These are phyloP conservation scores for Mikania micrantha DNA, from an alignment of 129 eudicot species.

Conservation along the genomic window DNA sequence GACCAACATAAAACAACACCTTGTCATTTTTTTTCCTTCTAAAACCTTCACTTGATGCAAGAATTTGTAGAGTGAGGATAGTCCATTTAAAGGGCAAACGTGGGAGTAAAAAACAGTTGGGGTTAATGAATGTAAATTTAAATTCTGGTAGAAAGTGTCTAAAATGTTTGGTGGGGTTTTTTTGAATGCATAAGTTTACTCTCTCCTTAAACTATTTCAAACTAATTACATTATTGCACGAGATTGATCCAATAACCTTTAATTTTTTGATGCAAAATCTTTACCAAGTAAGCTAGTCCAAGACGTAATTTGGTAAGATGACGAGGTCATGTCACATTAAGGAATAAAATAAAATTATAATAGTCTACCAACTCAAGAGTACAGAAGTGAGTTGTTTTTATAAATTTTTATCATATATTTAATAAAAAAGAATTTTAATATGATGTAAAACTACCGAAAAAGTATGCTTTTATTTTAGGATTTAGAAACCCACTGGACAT, in stretches of 20 bases:
- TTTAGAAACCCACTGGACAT: no score
- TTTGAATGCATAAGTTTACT: no score
- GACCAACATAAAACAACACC: slow-evolving; percentile 17
- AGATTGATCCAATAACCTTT: no score
- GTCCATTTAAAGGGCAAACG: slow-evolving; percentile 17
- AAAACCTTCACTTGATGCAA: neutral
- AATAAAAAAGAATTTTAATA: neutral
- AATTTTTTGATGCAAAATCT: no score
- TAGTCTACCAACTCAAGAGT: neutral
- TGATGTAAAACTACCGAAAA: no score
- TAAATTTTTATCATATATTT: neutral
- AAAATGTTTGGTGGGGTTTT: neutral
- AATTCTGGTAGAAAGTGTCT: slow-evolving; percentile 20
- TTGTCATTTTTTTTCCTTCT: slow-evolving; percentile 22
- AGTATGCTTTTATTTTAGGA: neutral
- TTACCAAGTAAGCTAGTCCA: no score
- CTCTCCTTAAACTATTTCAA: no score
- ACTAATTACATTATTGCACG: no score
- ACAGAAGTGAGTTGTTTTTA: neutral
- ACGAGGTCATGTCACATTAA: no score
- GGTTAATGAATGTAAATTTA: slow-evolving; percentile 21
- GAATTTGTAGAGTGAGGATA: slow-evolving; percentile 1
- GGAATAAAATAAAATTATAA: neutral
- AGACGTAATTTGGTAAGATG: no score
- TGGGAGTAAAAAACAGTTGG: slow-evolving; percentile 19